A percentile compares a stretch with the other conserved stretches of the same genome.
phyloP scores from a whole-genome alignment of 2,329 filamentous ascomycete species.

The Monosporascus sp. region DNA sequence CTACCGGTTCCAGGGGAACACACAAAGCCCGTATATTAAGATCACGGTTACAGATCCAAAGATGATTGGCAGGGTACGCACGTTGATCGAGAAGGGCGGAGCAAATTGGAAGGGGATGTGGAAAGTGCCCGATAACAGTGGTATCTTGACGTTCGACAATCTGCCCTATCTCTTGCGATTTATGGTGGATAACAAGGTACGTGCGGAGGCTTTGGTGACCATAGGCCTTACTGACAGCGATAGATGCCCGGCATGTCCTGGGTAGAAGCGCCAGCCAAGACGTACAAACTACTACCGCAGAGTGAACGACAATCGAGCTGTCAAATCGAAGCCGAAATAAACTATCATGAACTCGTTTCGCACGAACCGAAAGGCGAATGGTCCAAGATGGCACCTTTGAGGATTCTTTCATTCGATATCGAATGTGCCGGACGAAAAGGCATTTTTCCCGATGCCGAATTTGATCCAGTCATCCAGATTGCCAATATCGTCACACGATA shows the following conservation, averaged over 20 bases:
- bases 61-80: conserved; percentile 70
- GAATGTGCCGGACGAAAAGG: conserved; percentile 97
- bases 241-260: conserved; percentile 93
- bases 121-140: conserved; percentile 57
- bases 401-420: conserved; percentile 95
- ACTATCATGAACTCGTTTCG: conserved; percentile 77
- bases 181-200: conserved; percentile 91
- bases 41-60: conserved; percentile 90
- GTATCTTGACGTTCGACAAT: conserved; percentile 88
- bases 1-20: conserved; percentile 90
- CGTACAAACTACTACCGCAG: conserved; percentile 65
- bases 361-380: conserved; percentile 89
- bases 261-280: conserved; percentile 76
- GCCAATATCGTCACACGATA: conserved; percentile 93
- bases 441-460: conserved; percentile 87
- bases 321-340: conserved; percentile 87
- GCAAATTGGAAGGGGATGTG: conserved; percentile 92
- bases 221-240: conserved; percentile 11
- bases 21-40: conserved; percentile 86
- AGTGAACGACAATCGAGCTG: conserved; percentile 79
- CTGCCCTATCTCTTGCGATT: conserved; percentile 93
- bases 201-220: conserved; percentile 6
- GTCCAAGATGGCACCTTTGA: conserved; percentile 94
- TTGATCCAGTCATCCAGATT: conserved; percentile 96
- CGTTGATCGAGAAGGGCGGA: conserved; percentile 65